Evolutionary conservation across 2,329 filamentous ascomycete genomes (phyloP), one percentile per base, ranked within the genome.

Genomic region (Diaporthe citri): DNA sequence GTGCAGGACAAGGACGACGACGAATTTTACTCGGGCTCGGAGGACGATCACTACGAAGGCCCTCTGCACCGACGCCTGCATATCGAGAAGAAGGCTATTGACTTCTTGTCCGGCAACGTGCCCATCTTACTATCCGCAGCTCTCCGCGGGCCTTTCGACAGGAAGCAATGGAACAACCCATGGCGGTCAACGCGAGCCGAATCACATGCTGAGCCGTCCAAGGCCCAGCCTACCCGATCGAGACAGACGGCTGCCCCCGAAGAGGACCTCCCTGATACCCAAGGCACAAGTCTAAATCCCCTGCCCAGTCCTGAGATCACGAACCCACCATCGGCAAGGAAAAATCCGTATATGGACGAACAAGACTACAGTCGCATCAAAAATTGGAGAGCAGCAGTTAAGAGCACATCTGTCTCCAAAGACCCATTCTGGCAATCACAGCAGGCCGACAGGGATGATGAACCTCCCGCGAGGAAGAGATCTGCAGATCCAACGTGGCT

Each of bases 141-240:
- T 8, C 84, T 94, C 4, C 87, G 84, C 75, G 93, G 93, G 0
- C 93, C 93, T 0, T 93, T 94, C 77, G 86, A 88, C 59, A 81
- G 79, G 72, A 79, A 83, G 55, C 85, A 82, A 31, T 91, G 89
- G 89, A 78, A 80, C 43, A 90, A 90, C 76, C 89, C 89, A 20
- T 90, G 89, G 89, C 79, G 82, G 56, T 84, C 85, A 13, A 80
- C 74, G 41, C 76, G 73, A 36, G 56, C 80, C 77, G 70, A 48
- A 52, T 52, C 39, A 55, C 69, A 71, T 46, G 17, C 20, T 31
- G 57, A 36, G 25, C 10, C 52, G 5, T 48, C 43, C 69, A 74
- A 71, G 39, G 73, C 43, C 52, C 73, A 39, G 62, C 76, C 77
- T 81, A 3, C 80, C 78, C 22, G 80, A 79, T 4, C 81, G 80